Evolutionary conservation across 2,329 filamentous ascomycete species (phyloP), one percentile per base, ranked within the genome.

Genomic region (Apiospora rasikravindrae): DNA sequence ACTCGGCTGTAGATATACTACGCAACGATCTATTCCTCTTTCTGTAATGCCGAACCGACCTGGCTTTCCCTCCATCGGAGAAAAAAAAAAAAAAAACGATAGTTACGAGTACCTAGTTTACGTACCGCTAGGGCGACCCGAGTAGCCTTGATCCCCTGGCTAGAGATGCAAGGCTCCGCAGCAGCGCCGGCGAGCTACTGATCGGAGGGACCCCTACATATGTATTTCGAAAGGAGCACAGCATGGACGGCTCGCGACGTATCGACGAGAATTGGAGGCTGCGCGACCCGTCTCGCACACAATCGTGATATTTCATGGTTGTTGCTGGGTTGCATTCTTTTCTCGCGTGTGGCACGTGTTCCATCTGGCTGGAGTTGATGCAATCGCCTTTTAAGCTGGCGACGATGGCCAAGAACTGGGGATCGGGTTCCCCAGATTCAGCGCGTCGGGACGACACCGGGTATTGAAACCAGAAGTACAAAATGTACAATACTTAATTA

Each of bases 161-260:
- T 37, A 64, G 29, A 22, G 22, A 64, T 64, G 57, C 57, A 40
- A 64, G 57, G 19, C 29, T 40, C 57, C 57, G 57, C 33, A 64
- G 40, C 33, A 33, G 57, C 33, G 57, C 10, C 57, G 57, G 57
- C 57, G 57, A 64, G 57, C 57, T n/a, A n/a, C 57, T 33, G 29
- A n/a, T 64, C 22, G 40, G 51, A 37, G 51, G 51, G 29, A 16
- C 16, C 53, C 14, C 51, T 26, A 22, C 53, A 19, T 45, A 16
- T 44, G 44, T 47, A 2, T n/a, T 49, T n/a, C 45, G 45, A 49
- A 49, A 7, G 19, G 7, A 13, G 51, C 26, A 37, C 29, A 29
- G 29, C 53, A 61, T 37, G 8, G 22, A 64, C 57, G 57, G 57
- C 57, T 64, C 57, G 33, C 45, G 6, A n/a, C 45, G 8, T 7